Base-by-base conservation (phyloP, 495 filamentous ascomycete genomes). In the Lepidopterella palustris region DNA sequence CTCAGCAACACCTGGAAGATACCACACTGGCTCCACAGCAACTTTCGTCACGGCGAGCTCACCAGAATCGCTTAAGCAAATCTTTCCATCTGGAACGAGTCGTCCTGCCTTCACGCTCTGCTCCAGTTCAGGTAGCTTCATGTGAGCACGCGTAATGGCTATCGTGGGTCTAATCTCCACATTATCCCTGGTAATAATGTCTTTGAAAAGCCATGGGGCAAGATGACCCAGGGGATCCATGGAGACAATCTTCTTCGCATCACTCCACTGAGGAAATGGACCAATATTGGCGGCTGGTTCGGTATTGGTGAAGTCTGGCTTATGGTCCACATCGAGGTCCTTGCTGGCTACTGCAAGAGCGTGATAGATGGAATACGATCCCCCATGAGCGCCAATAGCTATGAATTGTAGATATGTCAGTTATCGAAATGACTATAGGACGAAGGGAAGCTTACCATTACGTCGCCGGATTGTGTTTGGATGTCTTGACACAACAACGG, bases 331-430 rank as follows among this genome's bases (percentile, higher is more conserved):
- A 53, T 87, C 82, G 52, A 98, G 82, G 66, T 97, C 85, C 62
- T 92, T 92, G 64, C 88, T 90, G 23, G 93, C 93, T 61, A 98
- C 81, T 39, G 93, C 93, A 47, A 98, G 79, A 24, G 93, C 93
- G 70, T 95, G 90, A 74, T 98, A 98, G 67, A 97, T 90, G 65
- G 88, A 89, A 67, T 98, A 98, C n/a, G 91, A 96, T 42, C 93
- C 93, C 45, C 93, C 92, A 68, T 98, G 93, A 55, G 93, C 93
- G 57, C 86, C 86, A 60, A 84, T 80, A 49, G 81, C 79, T 81
- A 51, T 1, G 40, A 21, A 0, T 35, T 40, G 45, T 60, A 10
- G 63, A 58, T 55, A 35, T 1, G 42, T 52, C 0, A 26, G n/a
- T 13, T 42, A 42, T 45, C 13, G 4, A 13, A 21, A 21, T 48